Evolutionary conservation across 2,329 filamentous ascomycete genomes (phyloP), one percentile per base, ranked within the genome.

Genomic region (Epichloe scottii): DNA sequence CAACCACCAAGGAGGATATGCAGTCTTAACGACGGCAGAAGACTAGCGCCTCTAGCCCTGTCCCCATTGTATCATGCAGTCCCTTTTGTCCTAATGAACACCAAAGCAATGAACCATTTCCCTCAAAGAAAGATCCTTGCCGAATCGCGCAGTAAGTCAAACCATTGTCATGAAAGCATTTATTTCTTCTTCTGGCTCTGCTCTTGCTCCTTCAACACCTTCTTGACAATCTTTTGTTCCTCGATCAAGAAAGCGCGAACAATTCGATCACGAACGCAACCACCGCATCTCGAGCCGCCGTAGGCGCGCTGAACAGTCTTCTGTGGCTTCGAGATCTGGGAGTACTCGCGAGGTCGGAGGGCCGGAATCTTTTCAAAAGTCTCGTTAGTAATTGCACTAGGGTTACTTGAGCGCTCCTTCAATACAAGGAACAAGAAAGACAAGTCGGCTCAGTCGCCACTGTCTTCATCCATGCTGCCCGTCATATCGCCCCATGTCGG

Each of bases 151-250:
- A 66, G 59, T 63, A 62, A 65, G 60, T 60, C 60, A 60, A 60
- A 55, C 55, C 59, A 54, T 56, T 57, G 57, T 55, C 59, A 50
- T 52, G 59, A 59, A 58, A 51, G 50, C 75, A 60, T 78, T 81
- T 87, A 82, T 77, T 82, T 82, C 78, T 81, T 82, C 74, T 78
- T 82, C 66, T 77, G 72, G 67, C 75, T 70, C 68, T 73, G 86
- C 79, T 88, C 86, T 78, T 95, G 88, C 82, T 97, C 91, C 87
- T 96, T 96, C 72, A 97, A 83, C 67, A 98, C 93, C 88, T 98
- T 98, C 89, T 98, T 98, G 76, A 98, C 93, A 67, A 98, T 97
- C 88, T 98, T 98, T 82, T 98, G 93, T 84, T 98, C 93, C 81
- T 98, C 94, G 62, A 98, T 97, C 73, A 98, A 78, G 85, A 98